Conservation (phyloP, 2,329 filamentous ascomycete genomes). For the Aspergillus sp. region DNA sequence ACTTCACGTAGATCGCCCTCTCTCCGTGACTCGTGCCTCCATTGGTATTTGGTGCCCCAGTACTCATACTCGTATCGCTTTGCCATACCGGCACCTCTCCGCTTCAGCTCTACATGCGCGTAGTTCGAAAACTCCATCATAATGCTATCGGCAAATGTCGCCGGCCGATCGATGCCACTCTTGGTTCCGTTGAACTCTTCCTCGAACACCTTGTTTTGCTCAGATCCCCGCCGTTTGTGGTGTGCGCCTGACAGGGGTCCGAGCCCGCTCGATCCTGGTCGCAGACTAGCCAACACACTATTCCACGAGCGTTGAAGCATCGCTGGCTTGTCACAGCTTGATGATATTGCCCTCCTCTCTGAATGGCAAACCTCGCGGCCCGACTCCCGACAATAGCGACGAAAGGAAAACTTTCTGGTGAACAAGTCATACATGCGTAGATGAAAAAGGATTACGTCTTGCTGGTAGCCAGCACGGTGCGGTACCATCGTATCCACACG, state of each 20-base stretch:
- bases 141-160: constrained; percentile 70
- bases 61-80: constrained; percentile 91
- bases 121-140: constrained; percentile 98
- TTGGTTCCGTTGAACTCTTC: constrained; percentile 15
- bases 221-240: constrained; percentile 59
- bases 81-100: constrained; percentile 62
- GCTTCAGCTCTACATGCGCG: constrained; percentile 80
- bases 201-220: constrained; percentile 42
- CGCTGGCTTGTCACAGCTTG: constrained; percentile 51
- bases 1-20: constrained; percentile 63
- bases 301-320: constrained; percentile 60
- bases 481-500: constrained; percentile 76
- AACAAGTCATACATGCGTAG: constrained; percentile 90
- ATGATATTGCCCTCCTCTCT: constrained; percentile 61
- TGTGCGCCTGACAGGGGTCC: constrained; percentile 37
- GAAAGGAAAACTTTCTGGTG: constrained; percentile 82
- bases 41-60: constrained; percentile 83
- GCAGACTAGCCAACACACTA: constrained; percentile 57
- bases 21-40: constrained; percentile 73
- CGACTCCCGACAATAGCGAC: constrained; percentile 88
- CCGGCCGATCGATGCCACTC: constrained; percentile 13
- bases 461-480: constrained; percentile 56
- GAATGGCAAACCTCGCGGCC: constrained; percentile 90
- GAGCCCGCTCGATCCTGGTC: constrained; percentile 56
- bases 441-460: constrained; percentile 81